Percentiles rank a stretch among this genome's conserved stretches.
These are phyloP conservation scores for Proliferodiscus dingleyae DNA, from an alignment of 2,329 filamentous ascomycete genomes.

Conservation along the genomic window DNA sequence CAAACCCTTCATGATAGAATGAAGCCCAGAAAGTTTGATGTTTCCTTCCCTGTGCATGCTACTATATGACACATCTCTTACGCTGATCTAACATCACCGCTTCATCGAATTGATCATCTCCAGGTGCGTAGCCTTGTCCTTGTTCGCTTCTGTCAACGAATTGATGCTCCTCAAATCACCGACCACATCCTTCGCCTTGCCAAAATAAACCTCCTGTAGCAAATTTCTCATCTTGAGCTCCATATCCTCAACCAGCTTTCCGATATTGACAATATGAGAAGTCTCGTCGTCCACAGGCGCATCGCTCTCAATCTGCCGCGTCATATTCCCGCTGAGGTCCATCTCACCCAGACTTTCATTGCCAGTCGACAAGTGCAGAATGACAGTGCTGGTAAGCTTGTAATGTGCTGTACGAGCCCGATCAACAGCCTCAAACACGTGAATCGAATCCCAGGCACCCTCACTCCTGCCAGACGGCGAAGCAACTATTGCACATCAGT, in stretches of 20 bases:
- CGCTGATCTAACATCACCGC: slow-evolving; percentile 14
- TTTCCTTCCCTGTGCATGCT: neutral
- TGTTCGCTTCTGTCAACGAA: slow-evolving; percentile 76
- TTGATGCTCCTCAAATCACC: slow-evolving; percentile 87
- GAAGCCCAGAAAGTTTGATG: too few species aligned
- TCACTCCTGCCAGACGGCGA: slow-evolving; percentile 61
- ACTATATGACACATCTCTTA: neutral
- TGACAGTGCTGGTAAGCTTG: slow-evolving; percentile 95
- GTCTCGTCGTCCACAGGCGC: slow-evolving; percentile 84
- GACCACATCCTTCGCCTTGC: slow-evolving; percentile 97
- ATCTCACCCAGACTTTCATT: slow-evolving; percentile 70
- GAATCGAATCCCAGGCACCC: slow-evolving; percentile 95
- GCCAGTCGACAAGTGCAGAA: slow-evolving; percentile 74
- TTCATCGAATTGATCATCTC: slow-evolving; percentile 72
- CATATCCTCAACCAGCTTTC: slow-evolving; percentile 95
- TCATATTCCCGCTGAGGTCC: slow-evolving; percentile 97
- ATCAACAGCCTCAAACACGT: slow-evolving; percentile 96
- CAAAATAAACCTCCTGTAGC: slow-evolving; percentile 98
- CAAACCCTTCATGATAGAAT: too few species aligned
- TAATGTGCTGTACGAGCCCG: slow-evolving; percentile 89
- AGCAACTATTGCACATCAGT: slow-evolving; percentile 46
- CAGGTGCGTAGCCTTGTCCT: slow-evolving; percentile 77
- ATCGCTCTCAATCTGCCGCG: slow-evolving; percentile 89
- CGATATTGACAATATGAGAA: slow-evolving; percentile 93
- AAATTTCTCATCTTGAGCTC: slow-evolving; percentile 99